These are phyloP conservation scores for Fraxinus floribunda DNA, from an alignment of 305 asterid genomes.

Conservation along the genomic window DNA sequence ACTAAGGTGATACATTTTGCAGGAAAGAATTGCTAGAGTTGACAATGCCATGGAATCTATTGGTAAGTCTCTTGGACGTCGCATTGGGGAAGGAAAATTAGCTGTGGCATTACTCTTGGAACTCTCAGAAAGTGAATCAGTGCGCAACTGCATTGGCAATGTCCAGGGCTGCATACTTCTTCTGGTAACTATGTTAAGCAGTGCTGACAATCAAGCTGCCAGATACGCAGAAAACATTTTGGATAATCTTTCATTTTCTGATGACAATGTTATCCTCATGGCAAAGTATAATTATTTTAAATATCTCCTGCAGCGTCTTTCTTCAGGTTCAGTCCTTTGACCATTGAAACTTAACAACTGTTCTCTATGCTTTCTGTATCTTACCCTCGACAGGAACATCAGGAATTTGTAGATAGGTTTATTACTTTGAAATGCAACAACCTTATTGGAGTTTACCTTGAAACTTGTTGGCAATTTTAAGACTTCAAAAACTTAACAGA, in stretches of 20 bases:
- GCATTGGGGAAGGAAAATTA: slow-evolving; percentile 49
- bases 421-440: background rate
- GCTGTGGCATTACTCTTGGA: slow-evolving; percentile 58
- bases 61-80: slow-evolving; percentile 60
- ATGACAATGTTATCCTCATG: slow-evolving; percentile 62
- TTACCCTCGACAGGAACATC: background rate
- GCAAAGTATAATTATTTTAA: slow-evolving; percentile 56
- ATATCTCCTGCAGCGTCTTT: slow-evolving; percentile 57
- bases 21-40: slow-evolving; percentile 53
- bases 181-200: slow-evolving; percentile 55
- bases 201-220: slow-evolving; percentile 54
- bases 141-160: slow-evolving; percentile 52
- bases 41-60: slow-evolving; percentile 48
- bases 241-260: slow-evolving; percentile 63
- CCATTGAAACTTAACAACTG: slow-evolving; percentile 8
- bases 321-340: slow-evolving; percentile 49
- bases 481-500: background rate
- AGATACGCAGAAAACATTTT: slow-evolving; percentile 45
- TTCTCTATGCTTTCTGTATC: background rate
- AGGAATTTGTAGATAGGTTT: background rate
- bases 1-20: slow-evolving; percentile 27
- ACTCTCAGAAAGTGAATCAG: slow-evolving; percentile 44
- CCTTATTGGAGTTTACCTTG: background rate
- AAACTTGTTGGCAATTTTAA: background rate
- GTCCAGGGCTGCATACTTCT: slow-evolving; percentile 66